A percentile compares a stretch with the other conserved stretches of the same genome.
Evolutionary conservation across 257 asterid genomes (phyloP).

Genomic region (Solanum chmielewskii): DNA sequence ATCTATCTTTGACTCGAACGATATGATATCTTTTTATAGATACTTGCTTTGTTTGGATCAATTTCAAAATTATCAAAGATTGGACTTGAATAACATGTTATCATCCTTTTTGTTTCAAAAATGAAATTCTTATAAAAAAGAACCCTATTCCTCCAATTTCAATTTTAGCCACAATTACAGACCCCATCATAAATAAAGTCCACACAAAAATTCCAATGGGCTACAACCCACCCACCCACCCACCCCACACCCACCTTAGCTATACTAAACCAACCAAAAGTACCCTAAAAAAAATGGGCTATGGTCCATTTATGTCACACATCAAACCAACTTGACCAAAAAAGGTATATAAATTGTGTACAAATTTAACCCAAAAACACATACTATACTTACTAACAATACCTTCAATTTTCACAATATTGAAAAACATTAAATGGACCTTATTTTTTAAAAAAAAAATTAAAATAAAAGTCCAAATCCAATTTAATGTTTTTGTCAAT

Average conservation of each 20-base stretch:
- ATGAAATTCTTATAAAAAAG: neutral
- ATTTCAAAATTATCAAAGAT: neutral
- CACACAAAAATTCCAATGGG: neutral
- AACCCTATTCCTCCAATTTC: neutral
- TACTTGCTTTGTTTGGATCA: neutral
- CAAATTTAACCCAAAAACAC: neutral
- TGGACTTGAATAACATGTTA: neutral
- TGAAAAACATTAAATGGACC: constrained; percentile 37
- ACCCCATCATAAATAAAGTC: neutral
- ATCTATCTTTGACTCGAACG: fast-evolving
- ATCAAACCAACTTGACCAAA: neutral
- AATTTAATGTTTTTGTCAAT: constrained; percentile 20
- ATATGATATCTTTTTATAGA: neutral
- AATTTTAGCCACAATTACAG: neutral
- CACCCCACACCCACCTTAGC: neutral
- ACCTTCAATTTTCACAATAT: neutral
- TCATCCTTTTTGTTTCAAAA: neutral
- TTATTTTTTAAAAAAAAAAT: neutral
- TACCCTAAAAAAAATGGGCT: neutral
- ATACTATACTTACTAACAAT: neutral
- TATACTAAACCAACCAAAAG: neutral
- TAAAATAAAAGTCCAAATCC: constrained; percentile 60
- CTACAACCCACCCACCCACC: neutral
- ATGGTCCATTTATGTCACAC: neutral
- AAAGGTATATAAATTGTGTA: neutral